These are phyloP conservation scores for Phytophthora vignae DNA, from an alignment of 352 stramenopile genomes.

Conservation along the genomic window DNA sequence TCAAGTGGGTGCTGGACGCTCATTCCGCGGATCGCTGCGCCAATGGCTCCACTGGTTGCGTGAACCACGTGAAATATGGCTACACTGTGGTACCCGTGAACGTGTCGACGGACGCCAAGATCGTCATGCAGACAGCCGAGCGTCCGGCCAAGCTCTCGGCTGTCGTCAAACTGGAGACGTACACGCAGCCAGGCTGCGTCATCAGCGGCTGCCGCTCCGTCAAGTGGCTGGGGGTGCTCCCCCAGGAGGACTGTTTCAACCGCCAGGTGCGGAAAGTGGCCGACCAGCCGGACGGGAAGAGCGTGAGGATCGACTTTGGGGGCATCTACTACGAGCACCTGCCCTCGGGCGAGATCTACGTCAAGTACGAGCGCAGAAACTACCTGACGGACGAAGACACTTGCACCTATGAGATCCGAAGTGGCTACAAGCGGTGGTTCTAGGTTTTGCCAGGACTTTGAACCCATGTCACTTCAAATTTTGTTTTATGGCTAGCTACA, in stretches of 20 bases:
- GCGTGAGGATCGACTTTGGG: conserved; percentile 54
- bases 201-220: conserved; percentile 49
- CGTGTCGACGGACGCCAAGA: conserved; percentile 35
- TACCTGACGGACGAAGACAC: conserved; percentile 51
- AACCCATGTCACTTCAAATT: too few relatives aligned
- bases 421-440: conserved; percentile 68
- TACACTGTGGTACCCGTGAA: conserved; percentile 57
- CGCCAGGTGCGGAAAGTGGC: conserved; percentile 27
- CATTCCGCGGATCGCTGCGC: conserved; percentile 48
- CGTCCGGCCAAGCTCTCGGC: conserved; percentile 45
- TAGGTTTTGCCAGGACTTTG: conserved; percentile 19
- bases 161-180: conserved; percentile 51
- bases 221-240: conserved; percentile 44
- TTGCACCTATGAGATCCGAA: conserved; percentile 59
- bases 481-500: too few relatives aligned
- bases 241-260: conserved; percentile 61
- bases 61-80: conserved; percentile 63
- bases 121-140: conserved; percentile 53
- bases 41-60: conserved; percentile 36
- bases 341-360: conserved; percentile 58
- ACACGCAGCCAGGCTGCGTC: conserved; percentile 59
- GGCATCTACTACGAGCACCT: conserved; percentile 70
- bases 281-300: conserved; percentile 49
- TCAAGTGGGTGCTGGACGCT: conserved; percentile 54
- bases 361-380: conserved; percentile 65